phyloP scores from a whole-genome alignment of 306 rosid species.

The Rosa rugosa region DNA sequence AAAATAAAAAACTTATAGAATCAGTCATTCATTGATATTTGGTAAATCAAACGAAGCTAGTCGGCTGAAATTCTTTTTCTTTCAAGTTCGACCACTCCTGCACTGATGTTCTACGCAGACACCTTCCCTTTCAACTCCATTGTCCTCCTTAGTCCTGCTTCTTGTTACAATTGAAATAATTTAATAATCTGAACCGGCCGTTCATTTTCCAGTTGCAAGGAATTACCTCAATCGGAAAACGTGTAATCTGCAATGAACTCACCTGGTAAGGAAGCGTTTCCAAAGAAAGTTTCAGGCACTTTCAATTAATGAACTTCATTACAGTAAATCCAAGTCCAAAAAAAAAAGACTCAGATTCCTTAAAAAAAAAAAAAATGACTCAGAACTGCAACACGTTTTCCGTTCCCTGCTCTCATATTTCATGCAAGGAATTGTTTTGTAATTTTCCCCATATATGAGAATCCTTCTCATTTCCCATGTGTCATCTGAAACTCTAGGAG shows the following conservation, averaged over 20 bases:
- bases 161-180: too few relatives aligned
- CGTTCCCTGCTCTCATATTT: neutral
- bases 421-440: slow-evolving; percentile 6
- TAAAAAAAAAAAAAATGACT: neutral
- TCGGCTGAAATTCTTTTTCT: too few relatives aligned
- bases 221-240: too few relatives aligned
- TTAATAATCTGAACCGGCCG: too few relatives aligned
- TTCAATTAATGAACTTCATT: neutral
- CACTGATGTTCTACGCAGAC: too few relatives aligned
- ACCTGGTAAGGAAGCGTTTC: neutral
- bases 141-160: too few relatives aligned
- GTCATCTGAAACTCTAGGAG: neutral
- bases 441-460: slow-evolving; percentile 7
- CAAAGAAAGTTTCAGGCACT: neutral
- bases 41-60: too few relatives aligned
- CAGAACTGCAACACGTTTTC: neutral
- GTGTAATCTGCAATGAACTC: neutral
- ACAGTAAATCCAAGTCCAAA: neutral
- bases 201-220: too few relatives aligned
- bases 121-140: too few relatives aligned
- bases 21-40: too few relatives aligned
- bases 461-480: neutral
- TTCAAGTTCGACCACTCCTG: too few relatives aligned
- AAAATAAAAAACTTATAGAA: too few relatives aligned
- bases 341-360: neutral